Evolutionary conservation across 1,284 basidiomycete species (phyloP).

Genomic region (Takashimella koratensis): DNA sequence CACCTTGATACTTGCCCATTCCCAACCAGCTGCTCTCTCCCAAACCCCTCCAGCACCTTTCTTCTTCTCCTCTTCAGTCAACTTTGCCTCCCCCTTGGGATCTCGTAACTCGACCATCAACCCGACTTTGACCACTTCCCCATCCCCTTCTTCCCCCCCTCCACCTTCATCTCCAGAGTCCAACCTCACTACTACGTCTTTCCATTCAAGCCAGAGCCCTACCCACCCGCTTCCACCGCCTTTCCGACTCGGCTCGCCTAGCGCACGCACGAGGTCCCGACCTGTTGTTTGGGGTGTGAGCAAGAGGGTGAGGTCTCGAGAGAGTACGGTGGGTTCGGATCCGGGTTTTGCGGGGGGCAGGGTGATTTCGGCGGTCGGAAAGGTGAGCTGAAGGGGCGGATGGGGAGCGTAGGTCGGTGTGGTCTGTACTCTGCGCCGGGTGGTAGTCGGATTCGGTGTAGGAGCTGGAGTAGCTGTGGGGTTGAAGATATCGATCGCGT

Average conservation of each 20-base stretch:
- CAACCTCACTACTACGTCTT: slow-evolving; percentile 49
- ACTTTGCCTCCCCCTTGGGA: slow-evolving; percentile 25
- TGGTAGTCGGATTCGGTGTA: slow-evolving; percentile 5
- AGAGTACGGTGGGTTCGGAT: slow-evolving; percentile 10
- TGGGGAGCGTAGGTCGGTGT: background rate
- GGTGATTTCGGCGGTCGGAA: slow-evolving; percentile 49
- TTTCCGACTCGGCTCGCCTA: slow-evolving; percentile 82
- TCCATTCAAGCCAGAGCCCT: slow-evolving; percentile 88
- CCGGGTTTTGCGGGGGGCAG: slow-evolving; percentile 32
- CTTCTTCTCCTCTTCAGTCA: slow-evolving; percentile 27
- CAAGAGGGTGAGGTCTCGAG: slow-evolving; percentile 50
- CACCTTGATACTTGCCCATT: slow-evolving; percentile 42
- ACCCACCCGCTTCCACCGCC: slow-evolving; percentile 83
- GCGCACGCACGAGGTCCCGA: slow-evolving; percentile 63
- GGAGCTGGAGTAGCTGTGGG: slow-evolving; percentile 4
- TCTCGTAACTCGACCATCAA: slow-evolving; percentile 43
- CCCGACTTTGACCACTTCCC: slow-evolving; percentile 17
- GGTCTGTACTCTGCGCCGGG: slow-evolving; percentile 8
- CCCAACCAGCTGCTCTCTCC: slow-evolving; percentile 44
- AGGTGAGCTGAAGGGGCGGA: slow-evolving; percentile 59
- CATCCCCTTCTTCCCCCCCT: background rate
- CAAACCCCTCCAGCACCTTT: slow-evolving; percentile 44
- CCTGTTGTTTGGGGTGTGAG: slow-evolving; percentile 60
- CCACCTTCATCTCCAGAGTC: background rate
- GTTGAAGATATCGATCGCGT: slow-evolving; percentile 79